Conservation (phyloP, 768 basidiomycete species). For the Sistotremastrum niveocremeum region DNA sequence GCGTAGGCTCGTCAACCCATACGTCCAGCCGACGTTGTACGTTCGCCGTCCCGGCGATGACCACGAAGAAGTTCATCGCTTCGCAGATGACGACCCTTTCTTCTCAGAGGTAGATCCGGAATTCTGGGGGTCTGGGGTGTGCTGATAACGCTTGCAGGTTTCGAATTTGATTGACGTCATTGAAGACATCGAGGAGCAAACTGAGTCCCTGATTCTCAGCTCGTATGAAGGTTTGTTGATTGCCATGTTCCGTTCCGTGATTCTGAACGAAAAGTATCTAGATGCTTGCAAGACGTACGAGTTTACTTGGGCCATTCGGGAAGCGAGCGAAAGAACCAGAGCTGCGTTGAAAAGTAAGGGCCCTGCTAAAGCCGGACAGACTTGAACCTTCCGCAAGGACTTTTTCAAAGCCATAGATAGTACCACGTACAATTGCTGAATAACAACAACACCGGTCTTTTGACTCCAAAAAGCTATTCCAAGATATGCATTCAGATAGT, state of each 20-base stretch:
- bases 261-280: slow-evolving; percentile 15
- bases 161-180: slow-evolving; percentile 83
- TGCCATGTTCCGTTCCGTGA: slow-evolving; percentile 1
- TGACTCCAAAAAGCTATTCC: too few species aligned
- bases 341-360: too few species aligned
- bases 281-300: slow-evolving; percentile 84
- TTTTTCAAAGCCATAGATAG: too few species aligned
- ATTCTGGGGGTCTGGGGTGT: neutral
- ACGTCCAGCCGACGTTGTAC: slow-evolving; percentile 80
- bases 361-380: too few species aligned
- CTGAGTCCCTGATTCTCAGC: slow-evolving; percentile 70
- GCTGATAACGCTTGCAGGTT: slow-evolving; percentile 18
- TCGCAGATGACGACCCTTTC: slow-evolving; percentile 82
- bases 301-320: slow-evolving; percentile 87
- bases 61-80: slow-evolving; percentile 51
- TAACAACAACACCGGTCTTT: too few species aligned
- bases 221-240: slow-evolving; percentile 59
- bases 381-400: too few species aligned
- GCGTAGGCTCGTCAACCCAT: slow-evolving; percentile 77
- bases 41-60: slow-evolving; percentile 78
- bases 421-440: too few species aligned
- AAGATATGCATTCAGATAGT: too few species aligned
- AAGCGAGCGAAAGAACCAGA: slow-evolving; percentile 51
- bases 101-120: slow-evolving; percentile 57
- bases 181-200: slow-evolving; percentile 81